Evolutionary conservation across 305 asterid species (phyloP).

Genomic region (Stenogyne calaminthoides): DNA sequence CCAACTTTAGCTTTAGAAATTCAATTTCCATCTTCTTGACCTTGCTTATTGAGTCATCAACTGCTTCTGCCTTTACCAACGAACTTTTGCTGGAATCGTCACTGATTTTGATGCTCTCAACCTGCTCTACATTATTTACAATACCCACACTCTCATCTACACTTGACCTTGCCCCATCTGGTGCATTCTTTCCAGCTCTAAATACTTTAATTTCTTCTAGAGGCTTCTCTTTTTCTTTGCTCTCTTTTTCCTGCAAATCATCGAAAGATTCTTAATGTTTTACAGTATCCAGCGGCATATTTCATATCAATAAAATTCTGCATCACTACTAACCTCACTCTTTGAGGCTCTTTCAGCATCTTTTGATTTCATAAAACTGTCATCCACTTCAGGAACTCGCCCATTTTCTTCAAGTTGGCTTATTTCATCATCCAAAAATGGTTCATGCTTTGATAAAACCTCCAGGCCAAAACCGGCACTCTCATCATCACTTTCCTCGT

Average conservation of each 20-base stretch:
- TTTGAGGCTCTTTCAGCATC: slow-evolving; percentile 33
- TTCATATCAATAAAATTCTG: slow-evolving; percentile 34
- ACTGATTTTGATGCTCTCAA: slow-evolving; percentile 26
- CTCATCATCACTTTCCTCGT: slow-evolving; percentile 42
- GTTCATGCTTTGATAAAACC: slow-evolving; percentile 32
- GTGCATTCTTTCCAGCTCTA: slow-evolving; percentile 23
- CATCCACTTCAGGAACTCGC: slow-evolving; percentile 36
- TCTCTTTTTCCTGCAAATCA: slow-evolving; percentile 43
- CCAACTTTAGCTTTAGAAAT: slow-evolving; percentile 59
- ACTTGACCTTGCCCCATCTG: slow-evolving; percentile 24
- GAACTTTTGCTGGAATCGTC: slow-evolving; percentile 25
- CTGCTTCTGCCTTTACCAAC: slow-evolving; percentile 35
- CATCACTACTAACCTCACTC: slow-evolving; percentile 47
- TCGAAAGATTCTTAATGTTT: slow-evolving; percentile 18
- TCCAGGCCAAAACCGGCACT: slow-evolving; percentile 32
- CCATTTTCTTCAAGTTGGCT: slow-evolving; percentile 50
- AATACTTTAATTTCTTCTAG: slow-evolving; percentile 11
- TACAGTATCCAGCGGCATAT: slow-evolving; percentile 24
- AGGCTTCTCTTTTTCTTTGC: slow-evolving; percentile 30
- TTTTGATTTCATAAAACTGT: slow-evolving; percentile 32
- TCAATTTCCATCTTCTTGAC: slow-evolving; percentile 37
- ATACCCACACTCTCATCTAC: slow-evolving; percentile 21
- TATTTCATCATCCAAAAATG: slow-evolving; percentile 32
- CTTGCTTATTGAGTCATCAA: slow-evolving; percentile 33
- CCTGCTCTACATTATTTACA: slow-evolving; percentile 15